Conservation (phyloP, 768 basidiomycete genomes). For the Kwoniella newhampshirensis region DNA sequence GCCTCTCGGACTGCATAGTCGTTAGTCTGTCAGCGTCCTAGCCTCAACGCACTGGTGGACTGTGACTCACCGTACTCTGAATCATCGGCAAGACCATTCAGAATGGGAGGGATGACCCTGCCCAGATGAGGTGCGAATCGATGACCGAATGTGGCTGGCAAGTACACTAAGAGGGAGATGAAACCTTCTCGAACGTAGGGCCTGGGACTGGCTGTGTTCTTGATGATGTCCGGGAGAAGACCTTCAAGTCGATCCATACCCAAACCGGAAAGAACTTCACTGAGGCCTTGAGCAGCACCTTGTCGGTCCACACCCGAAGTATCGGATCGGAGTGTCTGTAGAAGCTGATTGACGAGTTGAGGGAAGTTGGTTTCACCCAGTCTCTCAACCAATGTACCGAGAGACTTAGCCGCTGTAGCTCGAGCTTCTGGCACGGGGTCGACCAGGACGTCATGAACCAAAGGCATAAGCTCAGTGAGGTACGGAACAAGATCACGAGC, state of each 20-base stretch:
- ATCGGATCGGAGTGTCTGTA: constrained; percentile 85
- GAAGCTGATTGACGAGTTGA: constrained; percentile 82
- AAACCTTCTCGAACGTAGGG: constrained; percentile 95
- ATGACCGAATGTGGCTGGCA: constrained; percentile 93
- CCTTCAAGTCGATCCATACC: constrained; percentile 96
- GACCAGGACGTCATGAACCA: constrained; percentile 87
- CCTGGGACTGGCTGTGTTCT: constrained; percentile 82
- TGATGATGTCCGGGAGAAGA: constrained; percentile 87
- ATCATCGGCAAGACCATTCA: constrained; percentile 83
- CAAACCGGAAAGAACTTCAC: constrained; percentile 89
- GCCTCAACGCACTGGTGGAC: background rate
- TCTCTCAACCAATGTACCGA: constrained; percentile 94
- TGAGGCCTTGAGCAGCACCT: constrained; percentile 94
- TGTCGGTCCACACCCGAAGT: constrained; percentile 94
- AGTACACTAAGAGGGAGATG: constrained; percentile 93
- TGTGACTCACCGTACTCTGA: constrained; percentile 68
- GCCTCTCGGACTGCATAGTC: constrained; percentile 72
- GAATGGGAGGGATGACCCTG: constrained; percentile 88
- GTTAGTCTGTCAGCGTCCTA: background rate
- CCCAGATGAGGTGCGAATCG: constrained; percentile 95
- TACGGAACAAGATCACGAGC: constrained; percentile 84
- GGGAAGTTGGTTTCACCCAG: constrained; percentile 94
- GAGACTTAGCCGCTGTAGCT: constrained; percentile 92
- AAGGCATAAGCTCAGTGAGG: constrained; percentile 78
- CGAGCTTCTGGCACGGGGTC: constrained; percentile 98